Evolutionary conservation across 2,329 filamentous ascomycete genomes (phyloP).

Genomic region (Rhynchosporium graminicola): DNA sequence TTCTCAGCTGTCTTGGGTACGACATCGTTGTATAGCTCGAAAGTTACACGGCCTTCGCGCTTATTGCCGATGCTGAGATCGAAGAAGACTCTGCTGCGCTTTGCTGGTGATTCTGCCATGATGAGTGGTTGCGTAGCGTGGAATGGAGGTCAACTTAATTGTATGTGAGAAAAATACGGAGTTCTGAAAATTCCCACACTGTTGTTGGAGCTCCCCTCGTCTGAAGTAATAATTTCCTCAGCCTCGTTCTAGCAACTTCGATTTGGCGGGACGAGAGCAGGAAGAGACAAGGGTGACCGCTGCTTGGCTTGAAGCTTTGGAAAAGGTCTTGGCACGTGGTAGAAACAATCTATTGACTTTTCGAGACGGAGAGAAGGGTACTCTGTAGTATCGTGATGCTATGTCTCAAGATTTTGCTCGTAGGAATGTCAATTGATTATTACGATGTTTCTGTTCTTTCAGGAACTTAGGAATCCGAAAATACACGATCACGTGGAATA

Average conservation of each 20-base stretch:
- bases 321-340: conserved; percentile 1
- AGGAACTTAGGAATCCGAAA: too few relatives aligned
- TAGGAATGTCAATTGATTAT: background rate
- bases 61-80: conserved; percentile 81
- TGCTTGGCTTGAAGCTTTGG: background rate
- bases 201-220: background rate
- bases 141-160: background rate
- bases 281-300: background rate
- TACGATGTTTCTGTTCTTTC: background rate
- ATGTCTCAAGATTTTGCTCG: background rate
- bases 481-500: background rate
- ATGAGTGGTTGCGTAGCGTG: conserved; percentile 36
- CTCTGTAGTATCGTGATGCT: background rate
- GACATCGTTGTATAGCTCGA: conserved; percentile 76
- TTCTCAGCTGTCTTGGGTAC: conserved; percentile 96
- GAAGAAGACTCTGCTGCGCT: conserved; percentile 78
- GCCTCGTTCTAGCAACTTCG: conserved; percentile 20
- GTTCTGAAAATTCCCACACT: background rate
- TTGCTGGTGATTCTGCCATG: conserved; percentile 40
- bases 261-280: conserved; percentile 10
- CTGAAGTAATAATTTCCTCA: conserved; percentile 5
- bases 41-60: conserved; percentile 74
- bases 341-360: background rate
- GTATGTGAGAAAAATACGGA: background rate
- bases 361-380: background rate